These are phyloP conservation scores for Linaria vulgaris DNA, from an alignment of 257 asterid genomes.

Conservation along the genomic window DNA sequence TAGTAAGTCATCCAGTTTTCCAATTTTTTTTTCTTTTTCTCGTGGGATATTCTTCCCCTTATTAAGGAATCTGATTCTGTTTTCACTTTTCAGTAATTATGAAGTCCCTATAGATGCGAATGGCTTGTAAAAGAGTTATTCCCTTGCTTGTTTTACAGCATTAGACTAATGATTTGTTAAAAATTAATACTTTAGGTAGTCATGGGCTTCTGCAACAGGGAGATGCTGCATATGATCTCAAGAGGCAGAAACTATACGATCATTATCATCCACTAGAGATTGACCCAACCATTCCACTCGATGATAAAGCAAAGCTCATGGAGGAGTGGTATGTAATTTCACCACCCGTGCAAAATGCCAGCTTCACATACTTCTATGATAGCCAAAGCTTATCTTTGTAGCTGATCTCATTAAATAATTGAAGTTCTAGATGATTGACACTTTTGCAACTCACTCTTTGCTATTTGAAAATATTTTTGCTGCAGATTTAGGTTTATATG, in stretches of 20 bases:
- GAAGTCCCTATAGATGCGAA: slow-evolving; percentile 1
- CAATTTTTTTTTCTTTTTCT: background rate
- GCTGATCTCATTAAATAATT: slow-evolving; percentile 15
- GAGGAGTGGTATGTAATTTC: slow-evolving; percentile 79
- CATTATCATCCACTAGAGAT: slow-evolving; percentile 88
- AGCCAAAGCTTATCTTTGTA: background rate
- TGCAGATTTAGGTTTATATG: slow-evolving; percentile 8
- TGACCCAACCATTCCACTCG: slow-evolving; percentile 76
- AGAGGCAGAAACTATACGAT: slow-evolving; percentile 72
- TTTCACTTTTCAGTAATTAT: slow-evolving; percentile 16
- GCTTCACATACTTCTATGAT: slow-evolving; percentile 14
- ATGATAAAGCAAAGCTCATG: slow-evolving; percentile 84
- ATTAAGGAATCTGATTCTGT: slow-evolving; percentile 12
- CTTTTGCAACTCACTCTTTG: background rate
- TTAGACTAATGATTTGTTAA: slow-evolving; percentile 29
- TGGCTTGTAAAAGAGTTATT: slow-evolving; percentile 6
- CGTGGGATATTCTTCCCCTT: slow-evolving; percentile 10
- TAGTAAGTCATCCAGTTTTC: slow-evolving; percentile 43
- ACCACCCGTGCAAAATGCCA: slow-evolving; percentile 12
- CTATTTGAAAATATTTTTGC: slow-evolving; percentile 15
- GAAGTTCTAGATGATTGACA: slow-evolving; percentile 8
- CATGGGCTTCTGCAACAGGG: slow-evolving; percentile 79
- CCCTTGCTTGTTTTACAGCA: background rate
- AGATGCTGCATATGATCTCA: slow-evolving; percentile 69
- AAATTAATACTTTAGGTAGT: slow-evolving; percentile 56